Conservation (phyloP, 2,329 filamentous ascomycete species). For the Talaromyces marneffei region DNA sequence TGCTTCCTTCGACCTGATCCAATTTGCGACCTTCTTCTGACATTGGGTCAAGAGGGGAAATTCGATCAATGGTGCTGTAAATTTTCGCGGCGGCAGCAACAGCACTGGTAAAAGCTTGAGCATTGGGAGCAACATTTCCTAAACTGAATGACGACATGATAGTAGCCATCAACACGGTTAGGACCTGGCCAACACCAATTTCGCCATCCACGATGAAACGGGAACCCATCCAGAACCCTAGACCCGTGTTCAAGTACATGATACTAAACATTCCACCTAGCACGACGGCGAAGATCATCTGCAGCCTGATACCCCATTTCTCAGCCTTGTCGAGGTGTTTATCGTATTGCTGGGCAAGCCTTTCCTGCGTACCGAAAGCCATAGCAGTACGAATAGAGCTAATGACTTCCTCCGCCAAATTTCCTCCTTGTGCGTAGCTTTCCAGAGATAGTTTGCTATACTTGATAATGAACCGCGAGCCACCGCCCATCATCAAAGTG, state of each 20-base stretch:
- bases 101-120: slow-evolving; percentile 78
- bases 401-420: slow-evolving; percentile 87
- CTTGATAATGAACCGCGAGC: slow-evolving; percentile 69
- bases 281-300: slow-evolving; percentile 69
- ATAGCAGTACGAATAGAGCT: slow-evolving; percentile 88
- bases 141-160: slow-evolving; percentile 91
- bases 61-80: slow-evolving; percentile 84
- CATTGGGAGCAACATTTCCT: slow-evolving; percentile 78
- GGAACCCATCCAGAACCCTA: slow-evolving; percentile 85
- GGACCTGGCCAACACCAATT: slow-evolving; percentile 52
- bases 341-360: slow-evolving; percentile 83
- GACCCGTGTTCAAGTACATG: slow-evolving; percentile 78
- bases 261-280: slow-evolving; percentile 76
- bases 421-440: slow-evolving; percentile 78
- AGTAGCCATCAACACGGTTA: slow-evolving; percentile 83
- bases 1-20: slow-evolving; percentile 65
- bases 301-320: slow-evolving; percentile 68
- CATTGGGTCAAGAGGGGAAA: slow-evolving; percentile 75
- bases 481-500: slow-evolving; percentile 66
- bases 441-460: slow-evolving; percentile 72
- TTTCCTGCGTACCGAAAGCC: slow-evolving; percentile 89
- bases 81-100: slow-evolving; percentile 86
- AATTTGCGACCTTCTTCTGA: slow-evolving; percentile 66
- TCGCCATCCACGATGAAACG: slow-evolving; percentile 63
- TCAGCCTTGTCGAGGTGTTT: slow-evolving; percentile 66